Base-by-base conservation (phyloP, 2,329 filamentous ascomycete species). In the Emmonsiellopsis sp. region DNA sequence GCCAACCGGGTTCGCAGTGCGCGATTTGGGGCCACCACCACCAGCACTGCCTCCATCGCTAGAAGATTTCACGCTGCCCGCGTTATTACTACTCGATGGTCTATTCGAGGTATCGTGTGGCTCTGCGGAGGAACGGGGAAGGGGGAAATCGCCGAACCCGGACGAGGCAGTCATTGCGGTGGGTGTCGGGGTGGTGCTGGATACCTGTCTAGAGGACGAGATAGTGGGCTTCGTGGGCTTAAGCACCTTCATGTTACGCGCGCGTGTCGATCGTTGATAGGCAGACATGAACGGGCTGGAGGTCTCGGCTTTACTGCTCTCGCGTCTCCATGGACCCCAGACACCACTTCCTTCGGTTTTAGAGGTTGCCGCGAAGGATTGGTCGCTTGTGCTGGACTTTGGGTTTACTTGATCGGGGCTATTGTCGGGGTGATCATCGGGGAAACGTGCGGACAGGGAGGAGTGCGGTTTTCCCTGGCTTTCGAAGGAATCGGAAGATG, bases 211-310 rank as follows among this genome's bases (percentile, higher is more conserved):
- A 9, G 56, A 55, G 5, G 49, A 10, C 11, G 68, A 67, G n/a
- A 62, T 58, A 1, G 72, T 58, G 1, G 72, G 77, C 66, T 89
- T 93, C 53, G 78, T 79, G 1, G 92, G 84, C 63, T 90, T 89
- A 51, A 97, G 76, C 1, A 96, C 86, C 74, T 95, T 97, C 86
- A 97, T 97, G 49, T 83, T 84, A 49, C 78, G 72, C 14, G 74
- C 71, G 47, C 83, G 76, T 64, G 82, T 71, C 58, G 84, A 76
- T 61, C 84, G 85, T 65, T 88, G 85, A 64, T 89, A 88, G 31
- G 84, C 83, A 27, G 70, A 67, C 61, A 82, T 84, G 11, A 73
- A 63, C 4, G 61, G 53, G 48, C 53, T 65, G 5, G 61, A 46
- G 14, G 58, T 48, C 51, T 65, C 68, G n/a, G 14, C 9, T 34